These are phyloP conservation scores for Gaeumannomyces sp. DNA, from an alignment of 2,329 filamentous ascomycete species.

Conservation along the genomic window DNA sequence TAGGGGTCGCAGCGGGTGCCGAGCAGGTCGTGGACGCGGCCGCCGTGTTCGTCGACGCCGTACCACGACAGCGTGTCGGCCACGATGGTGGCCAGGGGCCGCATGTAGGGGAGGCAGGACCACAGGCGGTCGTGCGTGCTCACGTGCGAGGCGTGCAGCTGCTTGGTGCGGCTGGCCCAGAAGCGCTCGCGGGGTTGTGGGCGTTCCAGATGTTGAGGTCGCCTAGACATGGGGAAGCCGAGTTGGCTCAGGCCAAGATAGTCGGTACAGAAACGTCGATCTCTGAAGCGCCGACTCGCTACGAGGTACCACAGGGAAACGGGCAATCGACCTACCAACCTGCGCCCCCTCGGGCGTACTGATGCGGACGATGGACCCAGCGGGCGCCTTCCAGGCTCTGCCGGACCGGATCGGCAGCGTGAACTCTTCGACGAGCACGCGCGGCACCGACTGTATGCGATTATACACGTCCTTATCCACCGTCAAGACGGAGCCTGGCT, in stretches of 20 bases:
- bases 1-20: slow-evolving; percentile 83
- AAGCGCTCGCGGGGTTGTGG: slow-evolving; percentile 70
- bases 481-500: slow-evolving; percentile 14
- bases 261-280: slow-evolving; percentile 67
- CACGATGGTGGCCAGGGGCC: slow-evolving; percentile 66
- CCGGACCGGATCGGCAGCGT: slow-evolving; percentile 68
- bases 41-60: slow-evolving; percentile 55
- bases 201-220: slow-evolving; percentile 79
- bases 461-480: slow-evolving; percentile 49
- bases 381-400: slow-evolving; percentile 63
- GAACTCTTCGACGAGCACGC: slow-evolving; percentile 43
- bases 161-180: slow-evolving; percentile 73
- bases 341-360: slow-evolving; percentile 73
- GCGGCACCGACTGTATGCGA: slow-evolving; percentile 46
- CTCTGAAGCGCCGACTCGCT: slow-evolving; percentile 43
- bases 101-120: slow-evolving; percentile 70
- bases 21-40: slow-evolving; percentile 69
- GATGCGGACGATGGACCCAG: slow-evolving; percentile 64
- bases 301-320: too few relatives aligned
- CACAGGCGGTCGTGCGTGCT: slow-evolving; percentile 67
- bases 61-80: slow-evolving; percentile 60
- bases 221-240: slow-evolving; percentile 41
- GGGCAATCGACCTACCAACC: slow-evolving; percentile 39
- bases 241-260: slow-evolving; percentile 53
- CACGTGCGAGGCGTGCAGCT: slow-evolving; percentile 73